Base-by-base conservation (phyloP, 1,139 yeast species). In the Zhuliangozyma blackwelliae region DNA sequence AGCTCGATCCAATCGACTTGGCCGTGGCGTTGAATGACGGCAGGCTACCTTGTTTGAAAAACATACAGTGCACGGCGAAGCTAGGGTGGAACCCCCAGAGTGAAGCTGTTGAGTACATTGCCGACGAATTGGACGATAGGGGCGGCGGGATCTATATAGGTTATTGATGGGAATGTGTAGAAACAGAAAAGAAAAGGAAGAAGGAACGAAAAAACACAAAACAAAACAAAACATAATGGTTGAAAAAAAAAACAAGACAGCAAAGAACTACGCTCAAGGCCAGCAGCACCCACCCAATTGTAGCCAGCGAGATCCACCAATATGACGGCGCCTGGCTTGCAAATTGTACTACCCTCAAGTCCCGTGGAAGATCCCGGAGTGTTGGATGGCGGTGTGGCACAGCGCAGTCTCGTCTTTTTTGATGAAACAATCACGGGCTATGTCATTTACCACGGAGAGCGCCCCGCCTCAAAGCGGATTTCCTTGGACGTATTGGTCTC, bases 61-160 rank as follows among this genome's bases (percentile, higher is more conserved):
- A 74, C 36, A 66, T 92, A 3, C 69, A 82, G 34, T 73, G 89
- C 34, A 82, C 94, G 13, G 76, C 83, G 21, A 82, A 82, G 56
- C 63, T 92, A 31, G 96, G 97, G 5, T 92, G 98, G 98, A 81
- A 85, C 52, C 79, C 88, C 28, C 68, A 74, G 29, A 75, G 84
- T 38, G 89, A 81, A 33, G 83, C 81, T 41, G 82, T 90, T 7
- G 46, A 52, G 3, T 65, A 57, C 34, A 64, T 70, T 11, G 66
- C 61, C 8, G 65, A 61, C 25, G 64, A 55, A 33, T 49, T 70
- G 29, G 74, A 68, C 28, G 70, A 65, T 34, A 47, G 73, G 34
- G 53, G 55, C 8, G 76, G 76, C 2, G 76, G 75, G 3, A 48
- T 69, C 7, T 70, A 68, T 46, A 57, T 68, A 27, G 75, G 75